Evolutionary conservation across 2,329 filamentous ascomycete species (phyloP).

Genomic region (Cladophialophora carrionii): DNA sequence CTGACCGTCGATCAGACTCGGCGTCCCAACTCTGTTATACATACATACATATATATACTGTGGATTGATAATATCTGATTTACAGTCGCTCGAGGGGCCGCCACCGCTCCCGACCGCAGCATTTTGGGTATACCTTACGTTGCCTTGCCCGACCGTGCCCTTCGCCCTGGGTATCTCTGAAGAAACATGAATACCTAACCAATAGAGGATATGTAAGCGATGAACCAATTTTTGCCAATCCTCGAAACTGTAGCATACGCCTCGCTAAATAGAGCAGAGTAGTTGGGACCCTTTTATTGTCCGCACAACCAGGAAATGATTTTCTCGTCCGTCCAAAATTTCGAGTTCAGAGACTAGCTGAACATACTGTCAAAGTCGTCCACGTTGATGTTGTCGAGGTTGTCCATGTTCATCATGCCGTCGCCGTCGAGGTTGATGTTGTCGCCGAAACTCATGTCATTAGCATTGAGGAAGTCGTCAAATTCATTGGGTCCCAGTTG

Average conservation of each 20-base stretch:
- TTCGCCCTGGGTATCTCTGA: constrained; percentile 12
- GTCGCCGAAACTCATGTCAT: constrained; percentile 49
- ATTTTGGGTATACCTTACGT: not conserved
- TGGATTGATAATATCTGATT: not conserved
- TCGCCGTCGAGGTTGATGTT: constrained; percentile 46
- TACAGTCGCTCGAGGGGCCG: not conserved
- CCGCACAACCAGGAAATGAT: not conserved
- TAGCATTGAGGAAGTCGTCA: constrained; percentile 46
- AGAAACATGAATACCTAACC: constrained; percentile 1
- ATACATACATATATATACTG: not conserved
- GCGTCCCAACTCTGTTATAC: not conserved
- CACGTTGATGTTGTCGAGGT: constrained; percentile 29
- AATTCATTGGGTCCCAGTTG: constrained; percentile 36
- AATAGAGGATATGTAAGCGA: not conserved
- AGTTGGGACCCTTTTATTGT: not conserved
- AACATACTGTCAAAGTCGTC: constrained; percentile 37
- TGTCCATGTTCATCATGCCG: constrained; percentile 35
- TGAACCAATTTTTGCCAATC: not conserved
- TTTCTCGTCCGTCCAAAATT: not conserved
- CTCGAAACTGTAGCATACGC: not conserved
- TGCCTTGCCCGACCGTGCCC: not conserved
- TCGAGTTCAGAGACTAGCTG: constrained; percentile 14
- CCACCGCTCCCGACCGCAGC: not conserved
- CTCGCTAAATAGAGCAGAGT: not conserved
- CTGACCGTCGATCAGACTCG: not conserved